Base-by-base conservation (phyloP, 805 yeast species). In the Candida easanensis region DNA sequence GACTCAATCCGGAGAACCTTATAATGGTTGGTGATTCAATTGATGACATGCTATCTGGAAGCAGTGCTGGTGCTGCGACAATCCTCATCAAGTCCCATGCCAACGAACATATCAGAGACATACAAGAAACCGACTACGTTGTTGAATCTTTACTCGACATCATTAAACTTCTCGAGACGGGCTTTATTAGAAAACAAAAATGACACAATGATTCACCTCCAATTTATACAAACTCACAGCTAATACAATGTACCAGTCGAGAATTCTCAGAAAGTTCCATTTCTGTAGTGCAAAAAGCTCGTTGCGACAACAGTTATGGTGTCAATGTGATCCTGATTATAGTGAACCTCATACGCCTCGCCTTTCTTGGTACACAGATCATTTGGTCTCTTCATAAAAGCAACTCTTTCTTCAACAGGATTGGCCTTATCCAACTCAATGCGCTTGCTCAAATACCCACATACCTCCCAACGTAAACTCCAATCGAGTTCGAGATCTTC, bases 1-100 rank as follows among this genome's bases (percentile, higher is more conserved):
- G 66, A 2, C 38, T 74, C 15, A 51, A 60, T 1, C 77, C 84
- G 0, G 50, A 60, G 15, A 65, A 74, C 31, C 48, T 82, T 23
- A 56, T 82, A 5, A 83, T 83, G 89, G 84, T 83, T 14, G 90
- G 90, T 11, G 89, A 83, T 56, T 82, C 88, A 0, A 60, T 68
- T 32, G 89, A 83, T 60, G 90, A 83, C 54, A 78, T 83, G 80
- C 62, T 53, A 33, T 77, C 85, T 23, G 89, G 88, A 3, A 57
- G 68, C 23, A 51, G 64, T n/a, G 88, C 89, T 1, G 88, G 88
- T 0, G 74, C 77, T 33, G 65, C 72, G 3, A 74, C 87, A 0
- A 65, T 82, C 3, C 62, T 83, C 39, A 61, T 83, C 33, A 70
- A 67, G 34, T 78, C 79, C 47, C 69, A 70, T 20, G 76, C 70